Evolutionary conservation across 495 filamentous ascomycete genomes (phyloP), one percentile per base, ranked within the genome.

Genomic region (Jackrogersella multiformis): DNA sequence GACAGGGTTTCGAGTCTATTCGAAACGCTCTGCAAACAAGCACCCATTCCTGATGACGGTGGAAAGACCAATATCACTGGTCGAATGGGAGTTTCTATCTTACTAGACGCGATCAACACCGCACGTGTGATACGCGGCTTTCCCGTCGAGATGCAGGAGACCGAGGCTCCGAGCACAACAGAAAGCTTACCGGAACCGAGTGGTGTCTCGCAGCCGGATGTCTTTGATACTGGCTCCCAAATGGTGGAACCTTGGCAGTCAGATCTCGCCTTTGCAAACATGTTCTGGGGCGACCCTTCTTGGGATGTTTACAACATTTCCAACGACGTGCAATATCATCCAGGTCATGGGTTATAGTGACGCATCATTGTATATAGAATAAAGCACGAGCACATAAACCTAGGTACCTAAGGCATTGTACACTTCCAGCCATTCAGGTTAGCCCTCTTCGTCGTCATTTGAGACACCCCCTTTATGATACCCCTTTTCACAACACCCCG

Each of bases 21-120:
- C 26, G 70, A 75, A 60, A 61, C 65, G 1, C 59, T 75, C 5
- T 73, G 73, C 35, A 63, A 70, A 20, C 68, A 64, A 21, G 57
- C 52, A 12, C 68, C 68, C 10, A 44, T 56, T 5, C 45, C 61
- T 30, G 9, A 53, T 16, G 66, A 67, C 45, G 20, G 46, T 1
- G 18, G 18, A 1, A 64, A 52, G 36, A 5, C 60, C 3, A 39
- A 15, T 21, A 21, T 61, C 1, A 23, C 55, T 2, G 69, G 64
- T 34, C 46, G 69, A 9, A 69, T 72, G 69, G 69, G 65, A 5
- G 69, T 58, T 12, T 64, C 65, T 12, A 69, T 72, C 8, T 59
- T 72, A 41, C 23, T 72, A 4, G 69, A 72, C 6, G 63, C 65
- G 1, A 66, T 72, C 13, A 44, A 42, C 6, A 55, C 61, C 2